Evolutionary conservation across 768 basidiomycete genomes (phyloP).

Genomic region (Tulasnella sp.): DNA sequence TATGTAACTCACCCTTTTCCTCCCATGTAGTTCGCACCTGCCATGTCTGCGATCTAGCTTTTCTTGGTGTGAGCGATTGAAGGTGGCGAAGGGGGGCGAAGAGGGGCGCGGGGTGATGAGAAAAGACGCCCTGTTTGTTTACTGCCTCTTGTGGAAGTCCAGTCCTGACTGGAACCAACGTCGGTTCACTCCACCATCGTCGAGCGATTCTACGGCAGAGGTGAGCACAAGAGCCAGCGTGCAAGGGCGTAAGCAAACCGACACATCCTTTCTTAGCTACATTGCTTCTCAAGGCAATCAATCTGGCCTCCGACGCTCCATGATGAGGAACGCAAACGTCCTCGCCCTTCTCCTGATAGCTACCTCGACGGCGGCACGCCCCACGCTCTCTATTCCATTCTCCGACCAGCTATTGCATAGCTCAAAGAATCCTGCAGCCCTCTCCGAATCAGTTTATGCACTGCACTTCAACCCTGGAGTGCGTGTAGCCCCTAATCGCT

Average conservation of each 20-base stretch:
- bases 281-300: not conserved
- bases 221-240: not conserved
- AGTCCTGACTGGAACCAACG: not conserved
- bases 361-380: slow-evolving; percentile 2
- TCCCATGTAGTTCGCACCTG: slow-evolving; percentile 25
- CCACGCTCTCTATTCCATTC: slow-evolving; percentile 20
- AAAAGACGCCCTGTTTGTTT: not conserved
- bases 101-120: not conserved
- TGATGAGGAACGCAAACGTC: not conserved
- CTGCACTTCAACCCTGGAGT: slow-evolving; percentile 25
- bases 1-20: slow-evolving; percentile 13
- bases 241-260: not conserved
- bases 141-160: not conserved
- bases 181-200: not conserved
- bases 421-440: not conserved
- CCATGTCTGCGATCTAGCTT: slow-evolving; percentile 3
- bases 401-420: not conserved
- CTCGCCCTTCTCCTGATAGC: not conserved
- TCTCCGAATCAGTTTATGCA: not conserved
- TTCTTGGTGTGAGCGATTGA: not conserved
- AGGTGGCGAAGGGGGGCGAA: not conserved
- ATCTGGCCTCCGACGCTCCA: not conserved
- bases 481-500: slow-evolving; percentile 3
- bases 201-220: slow-evolving; percentile 4
- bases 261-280: not conserved